These are phyloP conservation scores for Nicotiana tomentosiformis DNA, from an alignment of 257 asterid species.

Conservation along the genomic window DNA sequence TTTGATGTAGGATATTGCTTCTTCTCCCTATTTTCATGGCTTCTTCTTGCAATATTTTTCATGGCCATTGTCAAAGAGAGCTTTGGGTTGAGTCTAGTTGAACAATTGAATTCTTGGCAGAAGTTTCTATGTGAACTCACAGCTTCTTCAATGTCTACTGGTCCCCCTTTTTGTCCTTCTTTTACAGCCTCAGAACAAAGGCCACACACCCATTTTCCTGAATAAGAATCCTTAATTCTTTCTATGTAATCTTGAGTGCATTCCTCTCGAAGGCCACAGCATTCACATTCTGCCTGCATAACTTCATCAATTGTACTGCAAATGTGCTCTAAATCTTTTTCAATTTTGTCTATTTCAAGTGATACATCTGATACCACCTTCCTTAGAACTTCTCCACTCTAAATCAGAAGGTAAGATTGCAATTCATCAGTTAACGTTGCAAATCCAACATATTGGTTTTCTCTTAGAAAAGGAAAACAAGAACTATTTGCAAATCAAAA, in stretches of 20 bases:
- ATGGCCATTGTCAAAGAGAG: conserved; percentile 75
- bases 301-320: conserved; percentile 51
- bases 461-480: background rate
- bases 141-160: conserved; percentile 46
- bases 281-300: conserved; percentile 80
- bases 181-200: conserved; percentile 86
- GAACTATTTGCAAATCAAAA: too few species aligned
- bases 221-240: conserved; percentile 37
- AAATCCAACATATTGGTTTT: background rate
- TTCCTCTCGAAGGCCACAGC: conserved; percentile 87
- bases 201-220: conserved; percentile 74
- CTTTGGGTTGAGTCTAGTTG: conserved; percentile 75
- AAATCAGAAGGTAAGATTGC: background rate
- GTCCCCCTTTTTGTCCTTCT: conserved; percentile 63
- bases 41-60: conserved; percentile 61
- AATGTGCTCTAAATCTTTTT: background rate
- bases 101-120: conserved; percentile 56
- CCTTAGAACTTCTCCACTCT: conserved; percentile 1
- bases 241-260: conserved; percentile 67
- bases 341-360: conserved; percentile 31
- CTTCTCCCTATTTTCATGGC: conserved; percentile 46
- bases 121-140: conserved; percentile 62
- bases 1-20: conserved; percentile 22
- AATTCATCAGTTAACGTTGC: background rate
- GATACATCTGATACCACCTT: conserved; percentile 62